Percentiles rank a stretch among this genome's conserved stretches.
phyloP scores from a whole-genome alignment of 2,329 filamentous ascomycete genomes.

The Tolypocladium paradoxum region DNA sequence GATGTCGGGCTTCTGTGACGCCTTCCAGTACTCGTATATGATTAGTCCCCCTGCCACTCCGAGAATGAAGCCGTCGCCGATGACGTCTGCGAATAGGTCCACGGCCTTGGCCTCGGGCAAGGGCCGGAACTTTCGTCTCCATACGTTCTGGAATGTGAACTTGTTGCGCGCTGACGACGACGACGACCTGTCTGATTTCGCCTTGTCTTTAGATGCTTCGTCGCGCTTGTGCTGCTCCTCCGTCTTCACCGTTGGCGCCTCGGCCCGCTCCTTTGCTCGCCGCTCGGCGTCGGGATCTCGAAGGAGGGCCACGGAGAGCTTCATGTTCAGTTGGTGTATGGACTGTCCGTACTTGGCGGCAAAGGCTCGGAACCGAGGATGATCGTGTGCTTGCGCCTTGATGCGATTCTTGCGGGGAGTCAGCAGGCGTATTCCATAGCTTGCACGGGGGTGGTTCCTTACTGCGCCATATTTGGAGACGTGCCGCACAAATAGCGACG shows the following conservation, averaged over 20 bases:
- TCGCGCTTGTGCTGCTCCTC: conserved; percentile 49
- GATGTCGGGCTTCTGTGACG: conserved; percentile 48
- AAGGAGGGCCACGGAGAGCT: conserved; percentile 46
- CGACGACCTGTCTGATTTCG: conserved; percentile 18
- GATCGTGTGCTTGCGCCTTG: conserved; percentile 55
- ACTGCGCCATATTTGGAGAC: conserved; percentile 61
- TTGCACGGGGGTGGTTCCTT: conserved; percentile 19
- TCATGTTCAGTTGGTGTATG: conserved; percentile 59
- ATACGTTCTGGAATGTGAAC: conserved; percentile 38
- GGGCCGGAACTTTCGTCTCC: conserved; percentile 50
- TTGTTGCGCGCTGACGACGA: conserved; percentile 12
- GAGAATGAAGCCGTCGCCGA: conserved; percentile 54
- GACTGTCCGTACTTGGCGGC: conserved; percentile 52
- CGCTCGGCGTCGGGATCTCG: conserved; percentile 47
- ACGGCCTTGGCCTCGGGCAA: conserved; percentile 56
- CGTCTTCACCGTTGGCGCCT: conserved; percentile 54
- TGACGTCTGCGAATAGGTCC: conserved; percentile 55
- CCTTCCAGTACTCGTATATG: conserved; percentile 50
- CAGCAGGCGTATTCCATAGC: conserved; percentile 2
- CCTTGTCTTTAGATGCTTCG: conserved; percentile 32
- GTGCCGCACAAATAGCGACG: conserved; percentile 51
- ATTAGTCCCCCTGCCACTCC: conserved; percentile 45
- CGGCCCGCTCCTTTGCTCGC: conserved; percentile 49
- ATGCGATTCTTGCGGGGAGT: conserved; percentile 45
- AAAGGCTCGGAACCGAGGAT: conserved; percentile 47